Percentiles rank a stretch among this genome's conserved stretches.
These are phyloP conservation scores for Elsinoe australis DNA, from an alignment of 2,329 filamentous ascomycete genomes.

Conservation along the genomic window DNA sequence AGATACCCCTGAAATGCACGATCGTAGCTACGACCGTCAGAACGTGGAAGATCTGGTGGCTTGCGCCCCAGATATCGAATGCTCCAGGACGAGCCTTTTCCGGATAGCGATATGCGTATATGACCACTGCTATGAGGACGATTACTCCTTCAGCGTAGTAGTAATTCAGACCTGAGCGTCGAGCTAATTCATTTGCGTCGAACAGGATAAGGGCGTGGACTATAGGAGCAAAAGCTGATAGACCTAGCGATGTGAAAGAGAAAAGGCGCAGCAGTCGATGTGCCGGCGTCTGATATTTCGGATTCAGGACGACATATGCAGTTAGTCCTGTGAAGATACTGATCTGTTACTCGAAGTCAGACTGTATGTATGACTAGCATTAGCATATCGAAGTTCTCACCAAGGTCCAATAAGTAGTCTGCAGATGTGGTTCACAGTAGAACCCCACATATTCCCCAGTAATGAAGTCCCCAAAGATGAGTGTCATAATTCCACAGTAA, in stretches of 20 bases:
- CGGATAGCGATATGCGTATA: conserved; percentile 12
- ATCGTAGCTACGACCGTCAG: conserved; percentile 52
- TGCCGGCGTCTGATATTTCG: background rate
- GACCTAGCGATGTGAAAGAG: background rate
- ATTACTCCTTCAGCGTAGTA: background rate
- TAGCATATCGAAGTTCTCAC: too few relatives aligned
- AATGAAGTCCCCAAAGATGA: conserved; percentile 11
- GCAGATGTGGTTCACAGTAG: conserved; percentile 25
- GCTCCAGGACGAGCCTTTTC: conserved; percentile 48
- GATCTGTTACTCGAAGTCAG: background rate
- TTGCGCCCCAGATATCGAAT: conserved; percentile 82
- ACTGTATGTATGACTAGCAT: background rate
- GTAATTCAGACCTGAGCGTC: conserved; percentile 4
- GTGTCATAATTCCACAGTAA: conserved; percentile 3
- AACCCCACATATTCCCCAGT: conserved; percentile 25
- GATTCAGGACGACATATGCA: background rate
- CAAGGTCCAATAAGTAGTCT: conserved; percentile 27
- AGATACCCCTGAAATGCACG: background rate
- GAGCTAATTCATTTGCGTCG: background rate
- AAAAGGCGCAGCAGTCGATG: background rate
- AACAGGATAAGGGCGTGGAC: background rate
- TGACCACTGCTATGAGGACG: background rate
- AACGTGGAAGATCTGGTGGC: conserved; percentile 87
- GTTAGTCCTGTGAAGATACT: conserved; percentile 5
- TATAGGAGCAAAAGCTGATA: conserved; percentile 11